Evolutionary conservation across 306 rosid species (phyloP).

Genomic region (Alnus rubra): DNA sequence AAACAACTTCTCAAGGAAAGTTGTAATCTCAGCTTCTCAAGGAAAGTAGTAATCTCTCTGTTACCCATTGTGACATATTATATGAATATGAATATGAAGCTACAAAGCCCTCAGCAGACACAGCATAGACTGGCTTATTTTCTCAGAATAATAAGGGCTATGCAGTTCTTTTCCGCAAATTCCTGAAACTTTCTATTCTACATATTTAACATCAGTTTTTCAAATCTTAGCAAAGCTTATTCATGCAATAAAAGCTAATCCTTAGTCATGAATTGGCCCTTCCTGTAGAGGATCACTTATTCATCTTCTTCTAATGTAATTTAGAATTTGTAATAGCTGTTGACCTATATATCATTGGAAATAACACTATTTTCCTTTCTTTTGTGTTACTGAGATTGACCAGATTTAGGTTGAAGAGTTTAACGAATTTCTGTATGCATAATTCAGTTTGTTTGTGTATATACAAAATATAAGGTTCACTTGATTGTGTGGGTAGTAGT

Average conservation of each 20-base stretch:
- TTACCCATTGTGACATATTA: too few relatives aligned
- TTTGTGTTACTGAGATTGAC: not conserved
- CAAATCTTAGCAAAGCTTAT: not conserved
- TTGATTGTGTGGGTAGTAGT: not conserved
- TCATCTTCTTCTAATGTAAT: not conserved
- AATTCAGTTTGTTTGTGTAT: not conserved
- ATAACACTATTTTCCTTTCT: not conserved
- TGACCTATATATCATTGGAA: not conserved
- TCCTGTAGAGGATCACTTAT: not conserved
- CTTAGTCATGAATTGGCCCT: not conserved
- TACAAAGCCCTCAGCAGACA: not conserved
- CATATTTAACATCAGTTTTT: not conserved
- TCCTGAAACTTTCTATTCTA: not conserved
- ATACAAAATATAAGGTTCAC: not conserved
- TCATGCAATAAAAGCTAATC: not conserved
- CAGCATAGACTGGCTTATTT: not conserved
- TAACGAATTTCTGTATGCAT: not conserved
- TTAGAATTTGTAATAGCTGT: not conserved
- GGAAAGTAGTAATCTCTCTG: not conserved
- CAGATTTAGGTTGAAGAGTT: constrained; percentile 21
- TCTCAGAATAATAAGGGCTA: not conserved
- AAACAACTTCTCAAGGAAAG: not conserved
- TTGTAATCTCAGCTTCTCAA: not conserved
- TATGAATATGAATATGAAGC: not conserved
- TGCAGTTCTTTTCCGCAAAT: not conserved